phyloP scores from a whole-genome alignment of 2,329 filamentous ascomycete species.

The Pseudogymnoascus sp. region DNA sequence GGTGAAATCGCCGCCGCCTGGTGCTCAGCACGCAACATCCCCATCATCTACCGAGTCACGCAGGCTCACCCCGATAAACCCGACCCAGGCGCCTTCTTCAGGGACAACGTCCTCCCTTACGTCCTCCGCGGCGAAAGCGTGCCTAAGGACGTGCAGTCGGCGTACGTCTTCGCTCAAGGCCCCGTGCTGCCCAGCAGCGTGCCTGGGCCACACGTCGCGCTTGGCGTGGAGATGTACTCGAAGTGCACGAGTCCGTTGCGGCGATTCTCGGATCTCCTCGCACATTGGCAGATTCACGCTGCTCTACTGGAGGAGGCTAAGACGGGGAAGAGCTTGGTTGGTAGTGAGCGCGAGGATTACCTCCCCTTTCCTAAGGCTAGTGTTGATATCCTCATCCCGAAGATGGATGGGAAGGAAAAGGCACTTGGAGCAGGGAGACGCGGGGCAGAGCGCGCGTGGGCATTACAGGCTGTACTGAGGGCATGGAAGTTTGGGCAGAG shows the following conservation, averaged over 20 bases:
- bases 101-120: conserved; percentile 18
- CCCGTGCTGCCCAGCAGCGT: conserved; percentile 43
- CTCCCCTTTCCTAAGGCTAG: conserved; percentile 25
- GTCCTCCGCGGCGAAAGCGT: not conserved
- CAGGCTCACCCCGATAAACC: conserved; percentile 19
- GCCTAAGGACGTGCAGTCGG: conserved; percentile 2
- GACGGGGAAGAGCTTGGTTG: conserved; percentile 29
- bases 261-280: conserved; percentile 53
- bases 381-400: conserved; percentile 23
- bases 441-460: conserved; percentile 40
- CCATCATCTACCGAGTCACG: conserved; percentile 46
- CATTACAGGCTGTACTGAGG: conserved; percentile 51
- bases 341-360: conserved; percentile 24
- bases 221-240: conserved; percentile 53
- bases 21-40: conserved; percentile 49
- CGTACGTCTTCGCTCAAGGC: conserved; percentile 36
- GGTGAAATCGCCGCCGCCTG: conserved; percentile 54
- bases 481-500: conserved; percentile 43
- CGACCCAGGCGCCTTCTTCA: conserved; percentile 22
- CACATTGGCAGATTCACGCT: conserved; percentile 59
- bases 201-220: conserved; percentile 46
- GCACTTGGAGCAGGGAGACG: conserved; percentile 14
- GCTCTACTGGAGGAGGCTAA: conserved; percentile 41
- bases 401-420: conserved; percentile 23
- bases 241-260: conserved; percentile 61